Percentiles rank a stretch among this genome's conserved stretches.
phyloP scores from a whole-genome alignment of 139 green algal species.

The Chlorella sp. region DNA sequence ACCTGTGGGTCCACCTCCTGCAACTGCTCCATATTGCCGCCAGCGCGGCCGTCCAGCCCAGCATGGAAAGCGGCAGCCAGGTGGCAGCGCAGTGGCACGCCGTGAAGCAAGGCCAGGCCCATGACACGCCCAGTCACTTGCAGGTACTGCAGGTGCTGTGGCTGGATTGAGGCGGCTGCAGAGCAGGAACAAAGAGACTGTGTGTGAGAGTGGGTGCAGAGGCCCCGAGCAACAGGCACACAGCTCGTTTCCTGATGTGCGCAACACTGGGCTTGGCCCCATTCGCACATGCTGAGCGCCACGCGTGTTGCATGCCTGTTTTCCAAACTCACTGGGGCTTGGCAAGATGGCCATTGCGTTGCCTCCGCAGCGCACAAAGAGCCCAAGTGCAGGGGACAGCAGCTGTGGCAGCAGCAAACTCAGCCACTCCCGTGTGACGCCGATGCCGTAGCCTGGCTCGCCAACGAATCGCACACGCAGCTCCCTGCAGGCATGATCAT shows the following conservation, averaged over 20 bases:
- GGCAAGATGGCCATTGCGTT: background rate
- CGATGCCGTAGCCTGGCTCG: background rate
- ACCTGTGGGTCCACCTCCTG: background rate
- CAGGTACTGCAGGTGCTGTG: background rate
- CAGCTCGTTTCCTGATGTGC: background rate
- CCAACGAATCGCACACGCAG: background rate
- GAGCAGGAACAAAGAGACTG: background rate
- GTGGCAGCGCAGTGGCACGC: conserved; percentile 10
- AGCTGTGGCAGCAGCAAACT: background rate
- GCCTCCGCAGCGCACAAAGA: background rate
- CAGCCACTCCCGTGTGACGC: background rate
- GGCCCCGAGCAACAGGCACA: background rate
- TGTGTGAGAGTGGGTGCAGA: background rate
- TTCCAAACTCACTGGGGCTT: background rate
- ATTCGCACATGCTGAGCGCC: no score
- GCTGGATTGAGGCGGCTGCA: background rate
- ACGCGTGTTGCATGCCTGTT: no score
- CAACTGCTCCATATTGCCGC: background rate
- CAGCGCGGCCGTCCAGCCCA: background rate
- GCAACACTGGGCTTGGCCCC: background rate
- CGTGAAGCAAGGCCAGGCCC: conserved; percentile 8
- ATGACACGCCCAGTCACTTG: background rate
- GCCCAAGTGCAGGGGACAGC: background rate
- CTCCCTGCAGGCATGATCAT: background rate
- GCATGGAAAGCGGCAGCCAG: background rate